Base-by-base conservation (phyloP, 148 eudicot species). In the Spergularia marina region DNA sequence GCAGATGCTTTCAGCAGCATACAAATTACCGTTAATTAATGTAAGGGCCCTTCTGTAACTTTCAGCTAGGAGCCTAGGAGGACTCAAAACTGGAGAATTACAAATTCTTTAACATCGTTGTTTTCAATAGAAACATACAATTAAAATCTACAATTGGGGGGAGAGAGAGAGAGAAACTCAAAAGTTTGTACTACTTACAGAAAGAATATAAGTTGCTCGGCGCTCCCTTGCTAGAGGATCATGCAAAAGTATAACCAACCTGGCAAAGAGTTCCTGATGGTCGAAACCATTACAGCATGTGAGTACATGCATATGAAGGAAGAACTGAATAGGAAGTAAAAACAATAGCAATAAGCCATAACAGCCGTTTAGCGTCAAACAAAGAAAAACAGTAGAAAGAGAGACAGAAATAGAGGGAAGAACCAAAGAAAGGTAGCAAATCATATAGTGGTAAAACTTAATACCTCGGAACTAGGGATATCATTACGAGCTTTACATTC, bases 141-240 rank as follows among this genome's bases (percentile, higher is more conserved):
- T 20, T 11, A 51, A 21, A 21, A 68, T 1, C 23, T 21, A 51
- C 21, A 49, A 21, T 6, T 30, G 36, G 36, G 36, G 36, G 36
- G 10, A 66, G 4, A 51, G 56, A 62, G 55, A 57, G 73, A 18
- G 47, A 14, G 23, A 30, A 0, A 30, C 36, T 30, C 36, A 30
- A 30, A 30, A 30, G 36, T 30, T 30, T 14, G 25, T 53, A 59
- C 63, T 11, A 56, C 90, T 85, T 85, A 95, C 99, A 23, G 87
- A 86, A 71, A 95, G 82, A 87, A 95, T 89, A 69, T 92, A 92
- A 83, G 97, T 86, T 18, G 97, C 91, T 73, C 83, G 89, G 76
- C 91, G 97, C 76, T 92, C 98, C 84, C 90, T 89, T 34, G 93
- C 97, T 18, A 92, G 89, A 75, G 99, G 99, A 85, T 95, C 87